A percentile compares a stretch with the other conserved stretches of the same genome.
Conservation (phyloP, 2,329 filamentous ascomycete genomes). For the Chaetomiaceae sp. region DNA sequence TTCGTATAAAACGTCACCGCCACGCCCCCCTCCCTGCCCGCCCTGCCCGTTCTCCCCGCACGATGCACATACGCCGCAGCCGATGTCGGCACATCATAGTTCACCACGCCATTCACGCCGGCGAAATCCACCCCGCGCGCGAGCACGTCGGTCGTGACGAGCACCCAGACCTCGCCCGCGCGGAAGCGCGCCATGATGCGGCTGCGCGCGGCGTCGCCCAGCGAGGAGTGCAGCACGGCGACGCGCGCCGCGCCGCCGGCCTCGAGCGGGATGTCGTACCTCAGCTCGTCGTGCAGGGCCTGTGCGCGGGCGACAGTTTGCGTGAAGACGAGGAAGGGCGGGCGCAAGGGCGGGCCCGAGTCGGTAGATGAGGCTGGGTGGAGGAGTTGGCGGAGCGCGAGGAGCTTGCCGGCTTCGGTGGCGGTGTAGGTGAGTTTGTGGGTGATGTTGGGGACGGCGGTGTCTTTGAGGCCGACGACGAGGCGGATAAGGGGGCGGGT, state of each 20-base stretch:
- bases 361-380: slow-evolving; percentile 59
- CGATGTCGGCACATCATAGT: slow-evolving; percentile 93
- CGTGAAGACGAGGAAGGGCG: slow-evolving; percentile 91
- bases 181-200: slow-evolving; percentile 85
- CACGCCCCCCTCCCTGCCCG: slow-evolving; percentile 78
- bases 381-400: slow-evolving; percentile 82
- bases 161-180: slow-evolving; percentile 86
- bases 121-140: slow-evolving; percentile 91
- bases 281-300: slow-evolving; percentile 80
- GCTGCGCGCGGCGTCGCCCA: slow-evolving; percentile 69
- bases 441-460: slow-evolving; percentile 83
- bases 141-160: slow-evolving; percentile 92
- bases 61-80: slow-evolving; percentile 89
- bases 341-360: slow-evolving; percentile 59
- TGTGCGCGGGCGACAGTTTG: slow-evolving; percentile 90
- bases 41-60: slow-evolving; percentile 83
- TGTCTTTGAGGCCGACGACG: slow-evolving; percentile 94
- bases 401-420: slow-evolving; percentile 87
- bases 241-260: slow-evolving; percentile 80
- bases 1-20: slow-evolving; percentile 94
- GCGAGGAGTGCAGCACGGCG: slow-evolving; percentile 81
- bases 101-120: slow-evolving; percentile 91
- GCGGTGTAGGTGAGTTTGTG: slow-evolving; percentile 88
- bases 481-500: slow-evolving; percentile 64
- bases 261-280: slow-evolving; percentile 87